These are phyloP conservation scores for Taxillus chinensis DNA, from an alignment of 164 flowering plant genomes.

Conservation along the genomic window DNA sequence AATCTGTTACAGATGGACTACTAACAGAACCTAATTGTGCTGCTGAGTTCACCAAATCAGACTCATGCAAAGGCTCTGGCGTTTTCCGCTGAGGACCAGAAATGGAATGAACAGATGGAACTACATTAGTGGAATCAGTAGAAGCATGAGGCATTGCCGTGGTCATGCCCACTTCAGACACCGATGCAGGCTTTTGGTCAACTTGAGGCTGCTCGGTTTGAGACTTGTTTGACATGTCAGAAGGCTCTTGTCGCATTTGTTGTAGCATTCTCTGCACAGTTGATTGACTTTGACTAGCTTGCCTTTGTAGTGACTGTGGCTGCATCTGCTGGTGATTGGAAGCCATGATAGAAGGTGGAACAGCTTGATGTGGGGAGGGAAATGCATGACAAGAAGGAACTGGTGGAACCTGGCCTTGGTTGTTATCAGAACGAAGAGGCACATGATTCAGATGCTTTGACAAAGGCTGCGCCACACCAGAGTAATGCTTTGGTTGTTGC, in stretches of 20 bases:
- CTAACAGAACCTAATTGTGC: slow-evolving; percentile 28
- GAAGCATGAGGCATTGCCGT: slow-evolving; percentile 20
- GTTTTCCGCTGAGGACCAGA: slow-evolving; percentile 34
- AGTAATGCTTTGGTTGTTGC: slow-evolving; percentile 40
- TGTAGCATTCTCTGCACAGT: slow-evolving; percentile 38
- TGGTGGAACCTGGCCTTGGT: slow-evolving; percentile 37
- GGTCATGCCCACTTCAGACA: slow-evolving; percentile 19
- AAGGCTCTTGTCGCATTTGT: slow-evolving; percentile 28
- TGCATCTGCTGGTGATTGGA: slow-evolving; percentile 33
- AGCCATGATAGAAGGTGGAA: slow-evolving; percentile 20
- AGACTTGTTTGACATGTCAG: slow-evolving; percentile 30
- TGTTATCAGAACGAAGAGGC: slow-evolving; percentile 37
- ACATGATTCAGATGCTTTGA: slow-evolving; percentile 38
- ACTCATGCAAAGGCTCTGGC: slow-evolving; percentile 36
- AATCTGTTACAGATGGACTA: slow-evolving; percentile 17
- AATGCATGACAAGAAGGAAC: slow-evolving; percentile 23
- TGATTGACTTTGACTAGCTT: slow-evolving; percentile 32
- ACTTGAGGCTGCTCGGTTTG: slow-evolving; percentile 27
- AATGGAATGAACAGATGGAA: slow-evolving; percentile 27
- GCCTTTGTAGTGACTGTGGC: slow-evolving; percentile 33
- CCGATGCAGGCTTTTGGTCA: slow-evolving; percentile 25
- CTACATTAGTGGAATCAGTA: slow-evolving; percentile 25
- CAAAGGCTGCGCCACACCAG: slow-evolving; percentile 27
- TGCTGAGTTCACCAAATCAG: slow-evolving; percentile 19
- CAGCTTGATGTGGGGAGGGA: slow-evolving; percentile 28